Base-by-base conservation (phyloP, 371 early-diverging fungal genomes). In the Syncephalastrum sp. region DNA sequence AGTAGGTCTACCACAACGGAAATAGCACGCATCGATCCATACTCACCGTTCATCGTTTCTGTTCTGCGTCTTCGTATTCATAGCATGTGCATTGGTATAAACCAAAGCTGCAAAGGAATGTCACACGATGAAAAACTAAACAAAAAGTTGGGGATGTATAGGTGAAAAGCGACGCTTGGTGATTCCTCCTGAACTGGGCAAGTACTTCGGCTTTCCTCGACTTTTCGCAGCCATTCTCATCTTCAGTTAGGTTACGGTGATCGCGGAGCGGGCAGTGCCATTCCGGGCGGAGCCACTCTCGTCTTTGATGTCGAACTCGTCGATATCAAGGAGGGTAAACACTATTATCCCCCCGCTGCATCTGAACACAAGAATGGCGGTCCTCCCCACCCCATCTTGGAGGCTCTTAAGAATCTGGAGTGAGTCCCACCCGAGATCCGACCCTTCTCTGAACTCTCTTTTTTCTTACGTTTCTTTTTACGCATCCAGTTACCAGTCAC, bases 111-210 rank as follows among this genome's bases (percentile, higher is more conserved):
- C 7, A 29, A 29, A 33, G 10, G 12, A 5, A 12, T 12, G 38
- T 8, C 10, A 33, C 38, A 33, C 5, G 10, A 10, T 8, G 12
- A 4, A 12, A 12, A 33, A 12, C 38, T 33, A 33, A 33, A 33
- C 12, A 0, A 33, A 33, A 2, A 21, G 21, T 2, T 10, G 38
- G 12, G 5, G 38, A 33, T 2, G 1, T 33, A 10, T 12, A 33
- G 38, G 95, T 42, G 92, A 92, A 68, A 88, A 92, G 75, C 79
- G 94, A 50, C 83, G 77, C 63, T 69, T 95, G 59, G 81, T 77
- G n/a, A 92, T 94, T 54, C 93, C 94, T 23, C 75, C 92, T 47
- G 60, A 70, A 33, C 58, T 91, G 59, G 92, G 75, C 71, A 64
- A 67, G 74, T 38, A 33, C 38, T 21, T 1, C 16, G 3, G n/a